Base-by-base conservation (phyloP, 257 asterid species). In the Solanum rostratum region DNA sequence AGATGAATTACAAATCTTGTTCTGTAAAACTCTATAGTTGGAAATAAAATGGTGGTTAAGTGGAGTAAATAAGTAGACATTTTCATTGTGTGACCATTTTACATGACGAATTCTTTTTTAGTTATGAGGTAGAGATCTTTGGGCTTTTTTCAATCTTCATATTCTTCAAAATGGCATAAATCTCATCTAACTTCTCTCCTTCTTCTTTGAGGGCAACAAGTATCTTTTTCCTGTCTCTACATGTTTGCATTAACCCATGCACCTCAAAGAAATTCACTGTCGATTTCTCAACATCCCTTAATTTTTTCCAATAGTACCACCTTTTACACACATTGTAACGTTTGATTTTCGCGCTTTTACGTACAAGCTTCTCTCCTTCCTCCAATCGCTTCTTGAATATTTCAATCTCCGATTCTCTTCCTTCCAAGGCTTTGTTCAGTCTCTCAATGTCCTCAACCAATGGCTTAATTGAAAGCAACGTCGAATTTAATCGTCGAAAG, bases 401-500 rank as follows among this genome's bases (percentile, higher is more conserved):
- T 19, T 79, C 66, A 16, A 84, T 84, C 66, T 88, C 93, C 0
- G 52, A 65, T 24, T 53, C 85, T 2, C 85, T 85, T 6, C 85
- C 74, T 10, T 86, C 86, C 83, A 87, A 53, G 39, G 90, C 62
- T 43, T 9, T 82, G 86, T 91, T 85, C 30, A 86, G 74, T 76
- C 27, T 89, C 39, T 86, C 86, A 6, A 89, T 83, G 12, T 91
- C 93, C 10, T 89, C 89, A 27, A 88, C 18, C 63, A 71, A 16
- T 20, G 79, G 88, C 62, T 84, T 86, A 22, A 89, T 84, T 0
- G 74, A 57, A 1, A 9, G 33, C 9, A 89, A 57, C 5, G 84
- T 85, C 3, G 83, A 54, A n/a, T 86, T 65, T 6, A 91, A 20
- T 4, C 86, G 68, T 82, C 55, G 65, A 20, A 91, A 71, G 60